Conservation (phyloP, 2,329 filamentous ascomycete species). For the Hypoxylon sp. region DNA sequence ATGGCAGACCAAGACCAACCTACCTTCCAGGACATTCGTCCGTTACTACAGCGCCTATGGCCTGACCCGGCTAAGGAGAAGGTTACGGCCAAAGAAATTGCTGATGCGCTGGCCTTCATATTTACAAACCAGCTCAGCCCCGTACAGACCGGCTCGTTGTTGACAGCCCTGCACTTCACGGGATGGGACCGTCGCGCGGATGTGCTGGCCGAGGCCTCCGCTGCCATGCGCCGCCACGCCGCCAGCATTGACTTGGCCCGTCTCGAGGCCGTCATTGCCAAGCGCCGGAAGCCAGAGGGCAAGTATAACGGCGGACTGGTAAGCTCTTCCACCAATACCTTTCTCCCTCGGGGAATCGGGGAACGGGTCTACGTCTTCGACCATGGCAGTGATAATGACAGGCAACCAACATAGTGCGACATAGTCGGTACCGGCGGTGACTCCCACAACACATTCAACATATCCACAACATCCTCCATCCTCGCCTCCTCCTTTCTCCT, state of each 20-base stretch:
- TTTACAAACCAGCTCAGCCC: constrained; percentile 93
- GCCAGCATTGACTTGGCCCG: constrained; percentile 76
- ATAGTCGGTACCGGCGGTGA: constrained; percentile 98
- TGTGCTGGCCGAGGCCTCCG: constrained; percentile 87
- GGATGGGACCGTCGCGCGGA: constrained; percentile 86
- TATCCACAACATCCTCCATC: constrained; percentile 95
- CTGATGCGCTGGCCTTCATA: constrained; percentile 89
- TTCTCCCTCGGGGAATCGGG: not conserved
- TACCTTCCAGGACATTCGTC: constrained; percentile 72
- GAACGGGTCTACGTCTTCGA: not conserved
- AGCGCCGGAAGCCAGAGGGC: constrained; percentile 76
- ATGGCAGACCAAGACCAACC: constrained; percentile 45
- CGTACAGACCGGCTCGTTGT: constrained; percentile 86
- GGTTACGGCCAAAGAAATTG: constrained; percentile 85
- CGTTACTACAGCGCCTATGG: constrained; percentile 81
- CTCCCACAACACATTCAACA: constrained; percentile 97
- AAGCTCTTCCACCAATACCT: constrained; percentile 56
- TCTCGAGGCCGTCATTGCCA: constrained; percentile 73
- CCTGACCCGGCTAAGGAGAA: constrained; percentile 63
- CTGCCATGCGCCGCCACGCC: constrained; percentile 86
- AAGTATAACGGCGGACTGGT: constrained; percentile 87
- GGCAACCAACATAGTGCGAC: constrained; percentile 71
- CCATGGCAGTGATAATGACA: not conserved
- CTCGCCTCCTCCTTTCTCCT: constrained; percentile 87
- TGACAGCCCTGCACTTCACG: constrained; percentile 94